Conservation (phyloP, 176 grass and related monocot genomes). For the Chloris gayana region DNA sequence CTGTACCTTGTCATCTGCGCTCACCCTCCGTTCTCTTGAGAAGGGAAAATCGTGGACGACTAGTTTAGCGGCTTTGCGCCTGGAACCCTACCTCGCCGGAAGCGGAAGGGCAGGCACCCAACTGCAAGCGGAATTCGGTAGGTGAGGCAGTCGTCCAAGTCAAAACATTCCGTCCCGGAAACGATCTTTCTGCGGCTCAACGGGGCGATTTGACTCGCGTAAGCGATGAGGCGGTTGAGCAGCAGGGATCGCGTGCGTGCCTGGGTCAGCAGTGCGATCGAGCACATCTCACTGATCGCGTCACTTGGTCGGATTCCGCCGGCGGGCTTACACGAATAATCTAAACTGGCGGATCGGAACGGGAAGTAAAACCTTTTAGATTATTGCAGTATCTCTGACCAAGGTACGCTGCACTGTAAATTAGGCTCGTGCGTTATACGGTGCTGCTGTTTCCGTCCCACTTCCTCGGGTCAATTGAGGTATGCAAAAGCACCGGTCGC, state of each 20-base stretch:
- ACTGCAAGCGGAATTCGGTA: neutral
- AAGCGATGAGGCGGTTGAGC: constrained; percentile 11
- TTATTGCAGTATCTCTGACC: neutral
- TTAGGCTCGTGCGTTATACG: neutral
- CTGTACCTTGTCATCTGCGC: neutral
- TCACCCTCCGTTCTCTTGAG: neutral
- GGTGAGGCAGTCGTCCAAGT: constrained; percentile 17
- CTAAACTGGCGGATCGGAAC: too few relatives aligned
- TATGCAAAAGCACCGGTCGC: neutral
- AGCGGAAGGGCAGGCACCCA: neutral
- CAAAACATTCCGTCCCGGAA: neutral
- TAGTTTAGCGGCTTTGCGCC: neutral
- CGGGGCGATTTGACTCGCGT: neutral
- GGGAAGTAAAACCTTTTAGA: too few relatives aligned
- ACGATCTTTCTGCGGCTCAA: constrained; percentile 42
- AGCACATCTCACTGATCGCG: constrained; percentile 3
- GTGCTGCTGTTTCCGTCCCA: neutral
- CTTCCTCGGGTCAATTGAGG: neutral
- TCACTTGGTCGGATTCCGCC: neutral
- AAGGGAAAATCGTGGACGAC: constrained; percentile 2
- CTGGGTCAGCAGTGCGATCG: constrained; percentile 2
- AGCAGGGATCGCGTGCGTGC: constrained; percentile 24
- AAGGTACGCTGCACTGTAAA: neutral
- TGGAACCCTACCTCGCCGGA: constrained; percentile 24
- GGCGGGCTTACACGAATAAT: too few relatives aligned